Evolutionary conservation across 2,329 filamentous ascomycete species (phyloP).

Genomic region (Talaromyces piceae): DNA sequence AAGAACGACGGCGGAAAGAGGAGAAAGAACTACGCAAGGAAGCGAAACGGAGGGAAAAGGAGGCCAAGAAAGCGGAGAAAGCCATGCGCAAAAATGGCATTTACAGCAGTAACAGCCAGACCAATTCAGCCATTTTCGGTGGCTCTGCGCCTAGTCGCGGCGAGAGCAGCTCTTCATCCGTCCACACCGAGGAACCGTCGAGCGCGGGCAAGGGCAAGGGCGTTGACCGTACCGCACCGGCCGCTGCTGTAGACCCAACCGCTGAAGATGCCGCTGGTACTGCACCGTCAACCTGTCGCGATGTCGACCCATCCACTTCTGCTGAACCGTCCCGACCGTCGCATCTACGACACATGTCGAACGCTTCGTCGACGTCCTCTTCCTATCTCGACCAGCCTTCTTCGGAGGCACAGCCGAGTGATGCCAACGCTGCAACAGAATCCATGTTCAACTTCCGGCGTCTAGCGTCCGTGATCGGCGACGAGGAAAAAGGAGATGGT

Average conservation of each 20-base stretch:
- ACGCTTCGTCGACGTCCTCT: conserved; percentile 74
- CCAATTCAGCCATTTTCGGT: conserved; percentile 54
- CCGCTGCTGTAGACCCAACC: conserved; percentile 7
- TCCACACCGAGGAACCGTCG: conserved; percentile 30
- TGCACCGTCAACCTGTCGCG: conserved; percentile 11
- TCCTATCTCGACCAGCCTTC: conserved; percentile 51
- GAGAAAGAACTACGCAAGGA: conserved; percentile 76
- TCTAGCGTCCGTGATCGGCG: conserved; percentile 74
- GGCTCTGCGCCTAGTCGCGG: conserved; percentile 30
- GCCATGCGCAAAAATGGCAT: conserved; percentile 57
- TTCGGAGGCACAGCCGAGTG: conserved; percentile 45
- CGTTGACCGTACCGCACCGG: conserved; percentile 49
- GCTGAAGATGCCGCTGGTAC: not conserved
- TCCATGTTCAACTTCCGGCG: conserved; percentile 89
- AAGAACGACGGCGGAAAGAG: conserved; percentile 79
- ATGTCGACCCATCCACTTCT: conserved; percentile 24
- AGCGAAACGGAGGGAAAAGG: conserved; percentile 77
- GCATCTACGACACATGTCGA: conserved; percentile 76
- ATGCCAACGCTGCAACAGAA: conserved; percentile 51
- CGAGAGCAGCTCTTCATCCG: conserved; percentile 31
- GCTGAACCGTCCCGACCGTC: conserved; percentile 56
- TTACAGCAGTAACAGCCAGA: conserved; percentile 50
- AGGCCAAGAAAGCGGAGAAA: conserved; percentile 67
- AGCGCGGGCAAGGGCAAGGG: conserved; percentile 58
- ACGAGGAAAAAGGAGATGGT: conserved; percentile 45